phyloP scores from a whole-genome alignment of 2,329 filamentous ascomycete genomes.

The Akanthomyces dipterigenus region DNA sequence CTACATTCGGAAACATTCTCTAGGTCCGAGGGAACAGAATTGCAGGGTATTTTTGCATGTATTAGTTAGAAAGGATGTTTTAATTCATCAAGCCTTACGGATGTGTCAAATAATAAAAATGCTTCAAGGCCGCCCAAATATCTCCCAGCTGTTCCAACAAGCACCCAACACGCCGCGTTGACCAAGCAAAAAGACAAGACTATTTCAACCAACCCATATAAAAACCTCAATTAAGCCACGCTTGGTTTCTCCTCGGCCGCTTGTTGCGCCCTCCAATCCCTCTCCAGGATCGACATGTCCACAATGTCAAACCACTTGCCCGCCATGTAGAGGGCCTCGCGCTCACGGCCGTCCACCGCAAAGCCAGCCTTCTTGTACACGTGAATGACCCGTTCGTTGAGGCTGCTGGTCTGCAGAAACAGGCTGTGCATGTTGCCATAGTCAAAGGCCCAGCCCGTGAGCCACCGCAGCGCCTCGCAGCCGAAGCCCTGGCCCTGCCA shows the following conservation, averaged over 20 bases:
- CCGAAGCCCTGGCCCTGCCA: slow-evolving; percentile 36
- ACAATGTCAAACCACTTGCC: slow-evolving; percentile 28
- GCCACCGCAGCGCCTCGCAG: slow-evolving; percentile 37
- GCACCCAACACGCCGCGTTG: no score
- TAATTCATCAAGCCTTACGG: no score
- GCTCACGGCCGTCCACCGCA: slow-evolving; percentile 30
- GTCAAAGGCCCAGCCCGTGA: slow-evolving; percentile 34
- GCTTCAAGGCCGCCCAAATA: no score
- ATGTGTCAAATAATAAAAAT: no score
- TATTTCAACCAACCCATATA: background rate
- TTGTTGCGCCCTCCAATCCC: slow-evolving; percentile 24
- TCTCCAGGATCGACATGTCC: slow-evolving; percentile 27
- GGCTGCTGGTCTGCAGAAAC: slow-evolving; percentile 32
- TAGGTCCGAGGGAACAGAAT: no score
- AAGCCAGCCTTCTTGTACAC: slow-evolving; percentile 39
- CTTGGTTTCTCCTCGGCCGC: background rate
- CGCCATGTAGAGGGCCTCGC: slow-evolving; percentile 26
- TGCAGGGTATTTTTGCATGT: no score
- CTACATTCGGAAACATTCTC: no score
- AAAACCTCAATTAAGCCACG: background rate
- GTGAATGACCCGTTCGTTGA: slow-evolving; percentile 24
- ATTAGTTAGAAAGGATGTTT: no score
- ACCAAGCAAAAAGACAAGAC: no score
- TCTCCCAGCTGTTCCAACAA: no score
- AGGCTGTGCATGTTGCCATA: slow-evolving; percentile 35